Conservation (phyloP, 106 monocot species). For the Acorus calamus region DNA sequence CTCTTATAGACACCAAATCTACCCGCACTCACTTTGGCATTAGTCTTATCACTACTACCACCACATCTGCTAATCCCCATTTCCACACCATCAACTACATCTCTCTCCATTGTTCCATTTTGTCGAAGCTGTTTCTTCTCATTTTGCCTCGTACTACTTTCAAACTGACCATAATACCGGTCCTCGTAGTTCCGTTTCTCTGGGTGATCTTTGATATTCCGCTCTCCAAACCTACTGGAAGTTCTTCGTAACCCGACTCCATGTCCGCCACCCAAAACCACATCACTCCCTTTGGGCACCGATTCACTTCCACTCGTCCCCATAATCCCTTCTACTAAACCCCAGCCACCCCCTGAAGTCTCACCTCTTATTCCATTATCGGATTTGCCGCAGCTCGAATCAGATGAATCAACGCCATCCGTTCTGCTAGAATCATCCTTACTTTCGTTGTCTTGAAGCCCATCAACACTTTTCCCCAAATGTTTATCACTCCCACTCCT, state of each 20-base stretch:
- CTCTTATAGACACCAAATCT: neutral
- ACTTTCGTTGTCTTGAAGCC: neutral
- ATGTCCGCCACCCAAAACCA: constrained; percentile 3
- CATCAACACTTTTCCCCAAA: constrained; percentile 8
- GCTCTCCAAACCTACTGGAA: neutral
- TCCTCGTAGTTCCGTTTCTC: no score
- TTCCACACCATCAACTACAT: no score
- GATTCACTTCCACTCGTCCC: constrained; percentile 11
- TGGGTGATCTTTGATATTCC: no score
- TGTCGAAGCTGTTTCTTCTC: no score
- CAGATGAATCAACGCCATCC: neutral
- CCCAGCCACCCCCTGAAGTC: constrained; percentile 18
- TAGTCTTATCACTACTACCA: neutral
- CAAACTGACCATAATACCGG: no score
- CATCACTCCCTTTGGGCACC: neutral
- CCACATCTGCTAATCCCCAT: no score
- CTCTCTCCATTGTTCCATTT: no score
- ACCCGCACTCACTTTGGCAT: neutral
- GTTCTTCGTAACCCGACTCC: neutral
- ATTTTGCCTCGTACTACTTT: no score
- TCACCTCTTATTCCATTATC: constrained; percentile 2
- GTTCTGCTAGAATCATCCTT: neutral
- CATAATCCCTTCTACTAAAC: constrained; percentile 30
- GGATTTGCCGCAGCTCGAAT: neutral
- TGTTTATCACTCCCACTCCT: constrained; percentile 36